Base-by-base conservation (phyloP, 1,139 yeast species). In the Torulaspora globosa region DNA sequence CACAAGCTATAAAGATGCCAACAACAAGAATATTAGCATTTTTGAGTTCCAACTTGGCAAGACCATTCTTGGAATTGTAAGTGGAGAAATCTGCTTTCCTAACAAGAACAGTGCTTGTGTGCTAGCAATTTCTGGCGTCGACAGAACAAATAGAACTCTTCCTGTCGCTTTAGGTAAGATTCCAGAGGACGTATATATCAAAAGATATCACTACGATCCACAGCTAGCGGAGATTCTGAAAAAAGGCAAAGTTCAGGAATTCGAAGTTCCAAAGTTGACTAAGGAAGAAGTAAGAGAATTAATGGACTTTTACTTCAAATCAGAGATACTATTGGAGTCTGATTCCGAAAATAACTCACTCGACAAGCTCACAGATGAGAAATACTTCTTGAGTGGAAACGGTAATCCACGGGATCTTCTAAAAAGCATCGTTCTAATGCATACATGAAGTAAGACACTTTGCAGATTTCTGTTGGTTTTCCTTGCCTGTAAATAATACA, bases 321-420 rank as follows among this genome's bases (percentile, higher is more conserved):
- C 80, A n/a, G 79, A 82, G 19, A 74, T 84, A 15, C 60, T 74
- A 55, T 62, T 74, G 61, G 69, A 74, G 62, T 67, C 71, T 62
- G 70, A 75, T 59, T 69, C 72, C 23, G 52, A 66, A 55, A 52
- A 43, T 5, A 61, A 65, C 32, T 36, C 67, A 5, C 46, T 64
- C 10, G 73, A 72, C 40, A 69, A 65, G 45, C 57, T 76, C 32
- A 65, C 71, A 2, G 67, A 70, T 37, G 78, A 81, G 56, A 78
- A 79, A 59, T 79, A 80, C 59, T 76, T 79, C 53, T 62, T 82
- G 29, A 75, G 84, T 53, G 90, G 95, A 40, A 80, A 83, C 54
- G 96, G 96, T 56, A 87, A 85, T 65, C 90, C 95, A 33, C 76
- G 84, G 47, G 79, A 77, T 53, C 67, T 86, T 51, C 65, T 84